These are phyloP conservation scores for Lizonia empirigonia DNA, from an alignment of 2,329 filamentous ascomycete genomes.

Conservation along the genomic window DNA sequence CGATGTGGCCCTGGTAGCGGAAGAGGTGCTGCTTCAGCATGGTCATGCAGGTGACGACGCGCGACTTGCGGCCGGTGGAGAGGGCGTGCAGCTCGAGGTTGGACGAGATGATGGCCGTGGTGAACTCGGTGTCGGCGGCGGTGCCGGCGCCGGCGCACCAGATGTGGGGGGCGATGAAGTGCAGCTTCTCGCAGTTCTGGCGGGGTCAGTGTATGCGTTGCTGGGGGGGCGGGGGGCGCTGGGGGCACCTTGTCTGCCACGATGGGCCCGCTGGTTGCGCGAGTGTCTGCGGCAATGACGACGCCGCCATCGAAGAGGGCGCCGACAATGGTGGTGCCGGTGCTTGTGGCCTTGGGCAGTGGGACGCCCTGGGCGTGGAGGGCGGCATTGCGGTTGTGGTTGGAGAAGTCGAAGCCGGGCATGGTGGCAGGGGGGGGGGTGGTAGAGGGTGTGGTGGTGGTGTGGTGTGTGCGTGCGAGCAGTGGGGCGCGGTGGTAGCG, in stretches of 20 bases:
- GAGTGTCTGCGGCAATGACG: slow-evolving; percentile 97
- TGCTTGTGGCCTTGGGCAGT: slow-evolving; percentile 96
- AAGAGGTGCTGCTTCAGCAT: slow-evolving; percentile 99
- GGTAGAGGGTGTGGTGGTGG: neutral
- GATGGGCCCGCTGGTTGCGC: slow-evolving; percentile 95
- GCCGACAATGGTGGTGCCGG: slow-evolving; percentile 97
- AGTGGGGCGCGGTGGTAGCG: neutral
- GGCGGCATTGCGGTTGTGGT: slow-evolving; percentile 98
- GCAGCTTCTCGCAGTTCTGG: slow-evolving; percentile 98
- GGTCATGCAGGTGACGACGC: slow-evolving; percentile 99
- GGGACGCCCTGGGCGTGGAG: slow-evolving; percentile 93
- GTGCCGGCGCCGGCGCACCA: slow-evolving; percentile 99
- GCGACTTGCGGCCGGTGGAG: slow-evolving; percentile 93
- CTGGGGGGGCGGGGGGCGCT: neutral
- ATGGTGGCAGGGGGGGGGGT: slow-evolving; percentile 60
- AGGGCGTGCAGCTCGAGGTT: slow-evolving; percentile 97
- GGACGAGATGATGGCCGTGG: slow-evolving; percentile 96
- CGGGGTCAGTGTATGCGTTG: neutral
- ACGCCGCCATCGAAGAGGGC: slow-evolving; percentile 97
- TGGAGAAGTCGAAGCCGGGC: slow-evolving; percentile 84
- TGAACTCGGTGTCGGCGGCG: slow-evolving; percentile 98
- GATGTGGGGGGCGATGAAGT: slow-evolving; percentile 98
- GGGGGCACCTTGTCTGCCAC: slow-evolving; percentile 86
- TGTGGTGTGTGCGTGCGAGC: neutral
- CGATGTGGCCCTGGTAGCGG: slow-evolving; percentile 96